Base-by-base conservation (phyloP, 2,329 filamentous ascomycete species). In the Exophiala calicioides region DNA sequence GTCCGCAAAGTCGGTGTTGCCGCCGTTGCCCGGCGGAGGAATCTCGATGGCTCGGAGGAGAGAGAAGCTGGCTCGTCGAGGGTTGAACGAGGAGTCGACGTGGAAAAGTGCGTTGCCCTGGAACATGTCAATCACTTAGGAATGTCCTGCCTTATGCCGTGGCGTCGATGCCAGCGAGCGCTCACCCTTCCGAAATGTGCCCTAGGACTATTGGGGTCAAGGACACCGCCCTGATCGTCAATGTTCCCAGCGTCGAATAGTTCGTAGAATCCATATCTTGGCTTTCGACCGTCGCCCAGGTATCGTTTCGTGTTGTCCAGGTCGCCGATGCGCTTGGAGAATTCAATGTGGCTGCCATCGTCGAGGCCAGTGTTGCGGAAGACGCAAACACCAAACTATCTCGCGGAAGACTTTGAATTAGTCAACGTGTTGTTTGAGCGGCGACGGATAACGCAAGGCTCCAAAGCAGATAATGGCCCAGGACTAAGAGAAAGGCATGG, bases 241-340 rank as follows among this genome's bases (percentile, higher is more conserved):
- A 81, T 63, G 59, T 82, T 82, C 37, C 75, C 69, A 0, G 76
- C 76, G 53, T 82, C 79, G 60, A 81, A 81, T 0, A 82, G 68
- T 58, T 80, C 73, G 33, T 69, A 64, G 53, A 73, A 67, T 2
- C 62, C 56, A 50, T 76, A 72, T 13, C 77, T 72, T 44, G 71
- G 66, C 52, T 69, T 68, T 34, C 74, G 69, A 9, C 72, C 75
- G 18, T 49, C 67, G 1, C 61, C 63, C n/a, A 73, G 64, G 62
- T 76, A 80, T 1, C 72, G 74, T 13, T 61, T 69, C 31, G 78
- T 70, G 55, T 78, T 73, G 61, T 82, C 78, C 0, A 81, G 70
- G 12, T 78, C 74, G n/a, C 78, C 80, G 47, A 81, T 72, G 1
- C 65, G 66, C 2, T 57, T 55, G n/a, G 74, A 72, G 58, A 81